A percentile compares a stretch with the other conserved stretches of the same genome.
Evolutionary conservation across 2,329 filamentous ascomycete species (phyloP).

Genomic region (Fusarium fujikuroi): DNA sequence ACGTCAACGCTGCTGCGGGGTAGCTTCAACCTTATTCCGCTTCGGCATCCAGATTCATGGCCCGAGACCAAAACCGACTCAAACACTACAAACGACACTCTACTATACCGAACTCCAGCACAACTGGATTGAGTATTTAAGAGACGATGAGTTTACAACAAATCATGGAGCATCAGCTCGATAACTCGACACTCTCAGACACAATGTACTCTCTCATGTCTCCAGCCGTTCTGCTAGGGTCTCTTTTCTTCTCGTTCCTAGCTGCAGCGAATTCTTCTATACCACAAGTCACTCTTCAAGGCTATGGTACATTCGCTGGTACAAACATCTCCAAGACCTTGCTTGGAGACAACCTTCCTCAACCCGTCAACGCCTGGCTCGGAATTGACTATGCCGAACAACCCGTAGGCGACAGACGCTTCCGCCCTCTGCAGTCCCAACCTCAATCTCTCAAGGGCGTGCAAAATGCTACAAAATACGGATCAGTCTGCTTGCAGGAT

Average conservation of each 20-base stretch:
- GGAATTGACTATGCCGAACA: conserved; percentile 5
- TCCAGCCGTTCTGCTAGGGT: background rate
- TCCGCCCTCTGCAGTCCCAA: background rate
- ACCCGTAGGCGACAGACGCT: background rate
- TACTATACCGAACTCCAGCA: background rate
- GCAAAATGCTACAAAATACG: background rate
- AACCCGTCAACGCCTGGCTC: conserved; percentile 1
- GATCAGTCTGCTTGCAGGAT: conserved; percentile 3
- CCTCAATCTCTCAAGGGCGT: background rate
- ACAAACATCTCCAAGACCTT: background rate
- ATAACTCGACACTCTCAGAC: background rate
- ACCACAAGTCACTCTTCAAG: conserved; percentile 1
- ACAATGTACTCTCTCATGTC: background rate
- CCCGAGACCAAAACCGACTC: background rate
- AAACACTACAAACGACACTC: background rate
- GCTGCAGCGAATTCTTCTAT: background rate
- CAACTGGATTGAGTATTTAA: too few species aligned
- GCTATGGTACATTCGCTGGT: background rate
- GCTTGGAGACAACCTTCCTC: background rate
- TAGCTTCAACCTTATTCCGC: background rate
- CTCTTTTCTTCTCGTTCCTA: background rate
- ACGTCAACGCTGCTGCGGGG: background rate
- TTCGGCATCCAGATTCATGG: background rate
- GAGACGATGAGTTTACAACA: background rate
- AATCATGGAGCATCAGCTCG: background rate